Percentiles rank a stretch among this genome's conserved stretches.
Evolutionary conservation across 202 grass and related monocot species (phyloP).

Genomic region (Eragrostis tef): DNA sequence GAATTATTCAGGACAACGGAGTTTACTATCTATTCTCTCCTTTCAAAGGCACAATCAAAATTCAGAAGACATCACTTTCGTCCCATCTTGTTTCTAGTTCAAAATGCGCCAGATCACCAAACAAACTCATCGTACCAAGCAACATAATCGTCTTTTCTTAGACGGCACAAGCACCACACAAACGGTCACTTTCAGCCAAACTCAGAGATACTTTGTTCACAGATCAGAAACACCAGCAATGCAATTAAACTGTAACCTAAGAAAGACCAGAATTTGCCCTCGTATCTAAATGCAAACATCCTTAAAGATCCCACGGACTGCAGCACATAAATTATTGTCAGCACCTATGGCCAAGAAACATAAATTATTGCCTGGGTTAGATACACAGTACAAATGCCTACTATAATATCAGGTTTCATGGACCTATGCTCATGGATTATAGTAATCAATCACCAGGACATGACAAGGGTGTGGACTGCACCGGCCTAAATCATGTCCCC

Average conservation of each 20-base stretch:
- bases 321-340: constrained; percentile 6
- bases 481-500: constrained; percentile 55
- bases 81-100: constrained; percentile 15
- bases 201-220: not conserved
- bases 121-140: not conserved
- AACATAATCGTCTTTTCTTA: not conserved
- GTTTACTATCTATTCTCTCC: not conserved
- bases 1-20: not conserved
- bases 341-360: not conserved
- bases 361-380: constrained; percentile 10
- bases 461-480: constrained; percentile 36
- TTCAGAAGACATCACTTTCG: constrained; percentile 14
- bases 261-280: not conserved
- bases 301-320: not conserved
- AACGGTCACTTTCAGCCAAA: constrained; percentile 43
- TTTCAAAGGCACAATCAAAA: not conserved
- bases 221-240: not conserved
- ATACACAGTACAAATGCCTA: constrained; percentile 19
- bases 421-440: constrained; percentile 35
- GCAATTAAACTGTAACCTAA: not conserved
- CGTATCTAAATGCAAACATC: constrained; percentile 34
- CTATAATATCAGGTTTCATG: constrained; percentile 11
- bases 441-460: constrained; percentile 14
- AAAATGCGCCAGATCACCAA: constrained; percentile 21
- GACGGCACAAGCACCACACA: not conserved